These are phyloP conservation scores for Fragaria nilgerrensis DNA, from an alignment of 306 rosid species.

Conservation along the genomic window DNA sequence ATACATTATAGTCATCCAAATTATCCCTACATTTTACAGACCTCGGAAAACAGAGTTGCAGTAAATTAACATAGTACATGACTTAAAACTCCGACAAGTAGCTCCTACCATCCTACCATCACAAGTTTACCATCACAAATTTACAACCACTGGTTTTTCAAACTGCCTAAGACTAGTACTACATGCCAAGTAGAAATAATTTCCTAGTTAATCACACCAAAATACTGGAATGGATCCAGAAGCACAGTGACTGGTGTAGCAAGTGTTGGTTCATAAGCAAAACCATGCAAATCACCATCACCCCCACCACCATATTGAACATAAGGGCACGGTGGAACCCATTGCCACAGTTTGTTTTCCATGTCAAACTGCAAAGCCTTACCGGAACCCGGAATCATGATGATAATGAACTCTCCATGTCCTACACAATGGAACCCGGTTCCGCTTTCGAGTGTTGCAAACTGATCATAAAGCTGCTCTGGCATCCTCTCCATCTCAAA, in stretches of 20 bases:
- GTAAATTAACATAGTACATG: not conserved
- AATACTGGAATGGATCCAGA: constrained; percentile 62
- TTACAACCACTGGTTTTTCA: not conserved
- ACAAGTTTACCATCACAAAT: not conserved
- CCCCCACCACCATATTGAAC: constrained; percentile 4
- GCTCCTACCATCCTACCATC: not conserved
- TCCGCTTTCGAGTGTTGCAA: constrained; percentile 57
- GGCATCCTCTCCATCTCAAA: constrained; percentile 96
- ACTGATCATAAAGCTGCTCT: constrained; percentile 64
- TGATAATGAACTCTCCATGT: constrained; percentile 69
- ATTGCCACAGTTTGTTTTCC: constrained; percentile 69
- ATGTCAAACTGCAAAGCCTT: constrained; percentile 69
- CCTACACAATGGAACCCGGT: constrained; percentile 76
- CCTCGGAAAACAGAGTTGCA: not conserved
- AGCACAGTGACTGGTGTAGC: constrained; percentile 79
- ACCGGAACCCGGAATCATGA: constrained; percentile 48
- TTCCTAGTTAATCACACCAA: constrained; percentile 26
- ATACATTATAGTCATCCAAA: not conserved
- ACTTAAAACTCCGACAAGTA: not conserved
- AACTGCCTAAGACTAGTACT: not conserved
- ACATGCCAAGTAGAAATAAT: not conserved
- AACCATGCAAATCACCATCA: constrained; percentile 59
- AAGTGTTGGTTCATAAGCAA: constrained; percentile 79
- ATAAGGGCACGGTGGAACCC: constrained; percentile 94
- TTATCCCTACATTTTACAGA: not conserved